Percentiles rank a stretch among this genome's conserved stretches.
These are phyloP conservation scores for Entelexis sorbosivorans DNA, from an alignment of 1,139 yeast species.

Conservation along the genomic window DNA sequence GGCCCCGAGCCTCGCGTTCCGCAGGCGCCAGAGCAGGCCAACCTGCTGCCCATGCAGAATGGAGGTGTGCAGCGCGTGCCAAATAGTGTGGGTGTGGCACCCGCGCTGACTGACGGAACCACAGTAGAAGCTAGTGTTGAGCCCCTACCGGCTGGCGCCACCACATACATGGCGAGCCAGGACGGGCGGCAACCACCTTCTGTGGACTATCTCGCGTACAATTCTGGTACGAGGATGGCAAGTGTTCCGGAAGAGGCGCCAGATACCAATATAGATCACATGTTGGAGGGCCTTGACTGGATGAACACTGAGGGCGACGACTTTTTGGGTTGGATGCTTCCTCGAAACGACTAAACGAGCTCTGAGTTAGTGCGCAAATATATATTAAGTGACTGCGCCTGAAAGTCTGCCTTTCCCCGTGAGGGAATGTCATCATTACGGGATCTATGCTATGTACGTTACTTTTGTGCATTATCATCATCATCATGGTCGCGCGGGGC, in stretches of 20 bases:
- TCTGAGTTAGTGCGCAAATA: no score
- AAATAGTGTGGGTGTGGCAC: background rate
- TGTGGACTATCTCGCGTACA: background rate
- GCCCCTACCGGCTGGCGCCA: background rate
- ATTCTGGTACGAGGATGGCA: background rate
- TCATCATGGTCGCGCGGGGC: background rate
- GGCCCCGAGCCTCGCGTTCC: constrained; percentile 9
- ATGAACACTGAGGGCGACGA: constrained; percentile 71
- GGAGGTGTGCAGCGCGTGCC: background rate
- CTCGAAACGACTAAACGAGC: constrained; percentile 37
- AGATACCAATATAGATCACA: constrained; percentile 26
- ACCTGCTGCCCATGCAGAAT: background rate
- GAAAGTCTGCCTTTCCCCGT: no score
- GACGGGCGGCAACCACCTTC: background rate
- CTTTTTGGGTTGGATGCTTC: constrained; percentile 84
- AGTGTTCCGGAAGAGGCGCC: background rate
- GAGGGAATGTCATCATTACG: background rate
- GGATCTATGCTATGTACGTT: background rate
- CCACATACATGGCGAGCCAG: background rate
- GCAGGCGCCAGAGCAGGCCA: background rate
- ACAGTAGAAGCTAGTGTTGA: background rate
- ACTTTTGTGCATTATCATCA: background rate
- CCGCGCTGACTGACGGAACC: background rate
- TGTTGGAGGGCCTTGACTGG: constrained; percentile 76
- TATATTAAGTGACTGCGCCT: no score